Conservation (phyloP, 768 basidiomycete genomes). For the Tricholoma flavovirens region DNA sequence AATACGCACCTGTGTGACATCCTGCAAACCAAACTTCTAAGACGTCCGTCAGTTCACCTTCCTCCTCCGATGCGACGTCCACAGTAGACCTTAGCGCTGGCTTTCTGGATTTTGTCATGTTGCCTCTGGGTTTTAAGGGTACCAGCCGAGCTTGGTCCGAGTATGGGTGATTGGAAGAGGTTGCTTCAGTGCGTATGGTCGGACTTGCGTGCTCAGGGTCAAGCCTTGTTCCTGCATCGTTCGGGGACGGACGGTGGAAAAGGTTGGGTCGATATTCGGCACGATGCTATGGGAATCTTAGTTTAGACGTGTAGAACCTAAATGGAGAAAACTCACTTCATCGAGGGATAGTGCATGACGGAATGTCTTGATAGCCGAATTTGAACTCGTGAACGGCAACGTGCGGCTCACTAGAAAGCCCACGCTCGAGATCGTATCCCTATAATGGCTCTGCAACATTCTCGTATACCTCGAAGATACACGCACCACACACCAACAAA, state of each 20-base stretch:
- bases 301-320: neutral
- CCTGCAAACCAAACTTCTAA: conserved; percentile 81
- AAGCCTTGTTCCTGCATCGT: conserved; percentile 12
- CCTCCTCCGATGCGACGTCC: conserved; percentile 3
- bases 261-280: conserved; percentile 59
- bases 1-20: conserved; percentile 55
- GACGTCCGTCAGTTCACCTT: conserved; percentile 37
- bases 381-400: conserved; percentile 64
- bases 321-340: conserved; percentile 40
- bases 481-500: conserved; percentile 76
- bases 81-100: neutral
- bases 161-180: neutral
- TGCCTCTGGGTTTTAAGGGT: conserved; percentile 2
- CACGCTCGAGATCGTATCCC: conserved; percentile 80
- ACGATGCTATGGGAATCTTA: conserved; percentile 42
- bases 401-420: conserved; percentile 54
- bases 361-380: conserved; percentile 61
- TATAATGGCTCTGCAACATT: conserved; percentile 12
- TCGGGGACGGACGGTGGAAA: conserved; percentile 45
- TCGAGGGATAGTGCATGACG: conserved; percentile 76
- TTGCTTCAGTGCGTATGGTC: neutral
- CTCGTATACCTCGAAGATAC: neutral
- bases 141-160: conserved; percentile 4
- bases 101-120: conserved; percentile 6
- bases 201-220: conserved; percentile 24